phyloP scores from a whole-genome alignment of 2,329 filamentous ascomycete species.

The Calonectria leucothoes region DNA sequence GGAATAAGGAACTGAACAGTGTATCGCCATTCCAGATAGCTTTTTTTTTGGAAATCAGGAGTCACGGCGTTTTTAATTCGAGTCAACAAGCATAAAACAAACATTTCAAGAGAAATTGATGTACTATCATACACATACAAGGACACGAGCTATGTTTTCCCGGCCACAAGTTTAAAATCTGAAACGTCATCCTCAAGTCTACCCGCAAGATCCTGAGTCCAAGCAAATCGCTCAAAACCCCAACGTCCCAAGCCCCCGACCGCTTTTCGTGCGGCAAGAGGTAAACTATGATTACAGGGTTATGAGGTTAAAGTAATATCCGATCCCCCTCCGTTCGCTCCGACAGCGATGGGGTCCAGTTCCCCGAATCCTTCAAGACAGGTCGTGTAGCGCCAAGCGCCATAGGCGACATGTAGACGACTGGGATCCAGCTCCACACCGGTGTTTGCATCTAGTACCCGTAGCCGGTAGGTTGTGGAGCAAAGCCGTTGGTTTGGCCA shows the following conservation, averaged over 20 bases:
- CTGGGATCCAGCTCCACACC: slow-evolving; percentile 41
- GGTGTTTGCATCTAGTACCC: slow-evolving; percentile 62
- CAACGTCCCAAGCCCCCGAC: slow-evolving; percentile 29
- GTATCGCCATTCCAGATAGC: background rate
- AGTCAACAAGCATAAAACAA: slow-evolving; percentile 7
- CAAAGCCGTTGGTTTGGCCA: slow-evolving; percentile 86
- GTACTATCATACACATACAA: slow-evolving; percentile 49
- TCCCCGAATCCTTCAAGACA: slow-evolving; percentile 16
- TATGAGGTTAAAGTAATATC: slow-evolving; percentile 39
- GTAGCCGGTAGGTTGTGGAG: slow-evolving; percentile 88
- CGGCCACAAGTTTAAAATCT: slow-evolving; percentile 36
- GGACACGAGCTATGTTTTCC: slow-evolving; percentile 25
- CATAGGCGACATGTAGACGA: slow-evolving; percentile 19
- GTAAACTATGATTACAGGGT: slow-evolving; percentile 45
- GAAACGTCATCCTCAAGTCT: slow-evolving; percentile 43
- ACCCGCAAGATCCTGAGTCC: slow-evolving; percentile 37
- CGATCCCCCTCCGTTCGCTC: slow-evolving; percentile 26
- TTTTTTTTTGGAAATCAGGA: background rate
- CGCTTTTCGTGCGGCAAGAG: slow-evolving; percentile 32
- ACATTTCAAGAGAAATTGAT: slow-evolving; percentile 40
- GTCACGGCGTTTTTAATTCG: slow-evolving; percentile 25
- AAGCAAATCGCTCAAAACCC: slow-evolving; percentile 37
- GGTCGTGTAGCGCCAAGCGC: slow-evolving; percentile 18
- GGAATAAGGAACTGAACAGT: background rate
- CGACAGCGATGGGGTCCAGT: slow-evolving; percentile 9